Percentiles rank a stretch among this genome's conserved stretches.
These are phyloP conservation scores for Ophiobolus disseminans DNA, from an alignment of 2,329 filamentous ascomycete species.

Conservation along the genomic window DNA sequence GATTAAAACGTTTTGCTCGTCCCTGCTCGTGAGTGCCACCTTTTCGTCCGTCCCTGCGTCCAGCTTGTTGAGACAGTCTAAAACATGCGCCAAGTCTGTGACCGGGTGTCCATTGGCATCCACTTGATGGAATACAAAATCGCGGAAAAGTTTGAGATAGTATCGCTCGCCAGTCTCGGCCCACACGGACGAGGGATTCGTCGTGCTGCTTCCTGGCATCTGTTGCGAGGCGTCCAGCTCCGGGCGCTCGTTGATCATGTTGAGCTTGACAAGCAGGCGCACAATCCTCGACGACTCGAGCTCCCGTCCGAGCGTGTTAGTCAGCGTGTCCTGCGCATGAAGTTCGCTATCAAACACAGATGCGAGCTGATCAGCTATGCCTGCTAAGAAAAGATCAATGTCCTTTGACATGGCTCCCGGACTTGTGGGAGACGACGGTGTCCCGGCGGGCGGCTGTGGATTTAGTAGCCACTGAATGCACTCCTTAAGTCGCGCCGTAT, in stretches of 20 bases:
- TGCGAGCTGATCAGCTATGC: constrained; percentile 79
- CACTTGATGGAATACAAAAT: constrained; percentile 97
- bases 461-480: constrained; percentile 83
- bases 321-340: constrained; percentile 79
- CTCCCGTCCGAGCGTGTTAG: constrained; percentile 75
- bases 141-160: constrained; percentile 90
- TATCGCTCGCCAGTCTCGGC: constrained; percentile 93
- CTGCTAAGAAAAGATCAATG: constrained; percentile 79
- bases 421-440: constrained; percentile 41
- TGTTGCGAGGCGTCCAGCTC: constrained; percentile 75
- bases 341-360: constrained; percentile 77
- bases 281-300: constrained; percentile 89
- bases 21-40: constrained; percentile 83
- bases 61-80: constrained; percentile 87
- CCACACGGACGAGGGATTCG: constrained; percentile 65
- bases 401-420: constrained; percentile 63
- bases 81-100: constrained; percentile 84
- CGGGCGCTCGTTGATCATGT: constrained; percentile 85
- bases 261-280: constrained; percentile 82
- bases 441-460: constrained; percentile 50
- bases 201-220: constrained; percentile 45
- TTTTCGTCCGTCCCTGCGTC: constrained; percentile 89
- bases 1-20: constrained; percentile 88
- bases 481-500: constrained; percentile 79
- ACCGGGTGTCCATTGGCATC: constrained; percentile 83